Evolutionary conservation across 2,329 filamentous ascomycete species (phyloP).

Genomic region (Aureobasidium sp.): DNA sequence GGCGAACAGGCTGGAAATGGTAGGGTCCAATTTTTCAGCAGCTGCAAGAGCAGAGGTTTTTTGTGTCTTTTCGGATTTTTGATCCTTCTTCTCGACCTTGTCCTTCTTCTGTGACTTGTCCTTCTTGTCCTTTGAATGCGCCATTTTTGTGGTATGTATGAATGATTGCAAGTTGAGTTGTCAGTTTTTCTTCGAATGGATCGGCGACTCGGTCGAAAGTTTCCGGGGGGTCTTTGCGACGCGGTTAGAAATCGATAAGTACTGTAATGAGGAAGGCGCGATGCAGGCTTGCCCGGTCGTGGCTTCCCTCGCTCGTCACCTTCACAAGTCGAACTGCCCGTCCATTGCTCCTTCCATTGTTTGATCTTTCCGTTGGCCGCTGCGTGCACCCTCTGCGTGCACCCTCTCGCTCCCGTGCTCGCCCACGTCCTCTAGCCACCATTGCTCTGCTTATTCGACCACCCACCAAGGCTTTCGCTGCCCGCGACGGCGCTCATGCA

Average conservation of each 20-base stretch:
- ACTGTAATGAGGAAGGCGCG: no score
- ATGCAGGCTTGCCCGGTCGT: no score
- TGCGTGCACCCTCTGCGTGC: background rate
- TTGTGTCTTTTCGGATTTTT: background rate
- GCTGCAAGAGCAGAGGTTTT: background rate
- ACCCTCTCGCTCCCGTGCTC: background rate
- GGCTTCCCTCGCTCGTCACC: background rate
- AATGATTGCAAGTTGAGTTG: background rate
- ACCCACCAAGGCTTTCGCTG: slow-evolving; percentile 5
- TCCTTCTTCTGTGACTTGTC: slow-evolving; percentile 7
- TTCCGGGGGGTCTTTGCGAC: background rate
- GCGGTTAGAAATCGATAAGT: no score
- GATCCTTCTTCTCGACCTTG: background rate
- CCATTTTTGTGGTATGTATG: background rate
- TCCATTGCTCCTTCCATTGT: background rate
- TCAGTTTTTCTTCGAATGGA: background rate
- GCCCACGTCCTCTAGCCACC: background rate
- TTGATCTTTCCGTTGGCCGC: background rate
- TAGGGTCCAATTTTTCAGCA: slow-evolving; percentile 28
- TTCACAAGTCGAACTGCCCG: background rate
- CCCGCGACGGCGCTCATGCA: slow-evolving; percentile 7
- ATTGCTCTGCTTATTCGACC: background rate
- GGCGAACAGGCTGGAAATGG: slow-evolving; percentile 40
- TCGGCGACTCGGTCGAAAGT: background rate
- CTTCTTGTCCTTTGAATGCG: slow-evolving; percentile 3